A percentile compares a stretch with the other conserved stretches of the same genome.
These are phyloP conservation scores for Pholiota adiposa DNA, from an alignment of 1,284 basidiomycete species.

Conservation along the genomic window DNA sequence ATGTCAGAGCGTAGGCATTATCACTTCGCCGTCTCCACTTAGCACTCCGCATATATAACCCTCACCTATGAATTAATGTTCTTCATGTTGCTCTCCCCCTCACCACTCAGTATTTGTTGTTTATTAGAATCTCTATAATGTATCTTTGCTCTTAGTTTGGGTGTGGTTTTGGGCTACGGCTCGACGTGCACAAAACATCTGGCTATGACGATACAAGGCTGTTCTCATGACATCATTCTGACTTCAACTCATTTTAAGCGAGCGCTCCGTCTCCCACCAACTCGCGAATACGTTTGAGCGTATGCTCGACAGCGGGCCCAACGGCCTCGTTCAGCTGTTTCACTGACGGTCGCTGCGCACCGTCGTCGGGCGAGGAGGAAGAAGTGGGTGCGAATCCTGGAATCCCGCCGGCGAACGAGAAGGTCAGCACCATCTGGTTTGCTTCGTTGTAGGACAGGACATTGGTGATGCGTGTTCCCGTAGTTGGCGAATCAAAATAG, in stretches of 20 bases:
- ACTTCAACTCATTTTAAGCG: not conserved
- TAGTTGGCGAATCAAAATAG: slow-evolving; percentile 32
- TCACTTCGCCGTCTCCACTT: no score
- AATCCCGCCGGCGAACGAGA: slow-evolving; percentile 35
- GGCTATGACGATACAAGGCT: no score
- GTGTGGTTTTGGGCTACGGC: no score
- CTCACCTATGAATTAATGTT: not conserved
- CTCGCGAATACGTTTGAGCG: slow-evolving; percentile 6
- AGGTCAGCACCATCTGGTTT: slow-evolving; percentile 33
- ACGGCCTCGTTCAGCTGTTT: slow-evolving; percentile 27
- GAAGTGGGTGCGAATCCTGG: slow-evolving; percentile 22
- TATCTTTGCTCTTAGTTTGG: no score
- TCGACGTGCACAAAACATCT: no score
- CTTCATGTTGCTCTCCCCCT: not conserved
- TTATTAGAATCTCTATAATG: not conserved
- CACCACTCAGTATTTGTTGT: not conserved
- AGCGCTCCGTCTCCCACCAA: not conserved
- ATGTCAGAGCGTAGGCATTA: no score
- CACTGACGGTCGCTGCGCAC: slow-evolving; percentile 9
- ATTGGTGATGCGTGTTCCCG: slow-evolving; percentile 32
- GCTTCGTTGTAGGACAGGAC: slow-evolving; percentile 33
- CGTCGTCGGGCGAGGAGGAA: slow-evolving; percentile 1
- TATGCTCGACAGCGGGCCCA: slow-evolving; percentile 20
- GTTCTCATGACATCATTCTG: no score
- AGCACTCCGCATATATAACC: no score